Conservation (phyloP, 2,329 filamentous ascomycete genomes). For the Colletotrichum sp. region DNA sequence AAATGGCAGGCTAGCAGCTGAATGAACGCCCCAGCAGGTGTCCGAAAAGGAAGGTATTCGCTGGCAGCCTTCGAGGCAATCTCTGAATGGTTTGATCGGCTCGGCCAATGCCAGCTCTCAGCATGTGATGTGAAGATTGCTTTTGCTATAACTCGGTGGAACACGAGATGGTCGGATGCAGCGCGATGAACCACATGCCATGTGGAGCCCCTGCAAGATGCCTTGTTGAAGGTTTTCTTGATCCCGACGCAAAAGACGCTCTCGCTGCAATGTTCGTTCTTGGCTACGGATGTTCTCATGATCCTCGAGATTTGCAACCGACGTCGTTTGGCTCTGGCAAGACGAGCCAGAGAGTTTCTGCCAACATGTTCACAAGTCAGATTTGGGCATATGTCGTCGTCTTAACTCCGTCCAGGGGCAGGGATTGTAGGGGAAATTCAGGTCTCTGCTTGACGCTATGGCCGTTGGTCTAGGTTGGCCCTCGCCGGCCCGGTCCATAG, state of each 20-base stretch:
- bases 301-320: neutral
- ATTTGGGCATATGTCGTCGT: neutral
- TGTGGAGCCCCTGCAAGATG: neutral
- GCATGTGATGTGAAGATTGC: slow-evolving; percentile 2
- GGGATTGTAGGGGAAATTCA: slow-evolving; percentile 11
- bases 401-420: neutral
- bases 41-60: neutral
- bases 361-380: neutral
- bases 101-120: neutral
- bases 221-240: neutral
- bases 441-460: slow-evolving; percentile 20
- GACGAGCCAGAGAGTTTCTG: neutral
- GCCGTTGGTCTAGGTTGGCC: neutral
- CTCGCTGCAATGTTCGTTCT: neutral
- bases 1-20: neutral
- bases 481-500: slow-evolving; percentile 15
- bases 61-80: neutral
- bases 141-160: neutral
- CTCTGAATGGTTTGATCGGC: neutral
- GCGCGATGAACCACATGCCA: neutral
- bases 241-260: neutral
- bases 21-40: neutral
- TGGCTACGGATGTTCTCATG: neutral
- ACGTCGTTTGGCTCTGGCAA: neutral
- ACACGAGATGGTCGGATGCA: neutral